Evolutionary conservation across 2,329 filamentous ascomycete species (phyloP).

Genomic region (Clarireedia hainanense): DNA sequence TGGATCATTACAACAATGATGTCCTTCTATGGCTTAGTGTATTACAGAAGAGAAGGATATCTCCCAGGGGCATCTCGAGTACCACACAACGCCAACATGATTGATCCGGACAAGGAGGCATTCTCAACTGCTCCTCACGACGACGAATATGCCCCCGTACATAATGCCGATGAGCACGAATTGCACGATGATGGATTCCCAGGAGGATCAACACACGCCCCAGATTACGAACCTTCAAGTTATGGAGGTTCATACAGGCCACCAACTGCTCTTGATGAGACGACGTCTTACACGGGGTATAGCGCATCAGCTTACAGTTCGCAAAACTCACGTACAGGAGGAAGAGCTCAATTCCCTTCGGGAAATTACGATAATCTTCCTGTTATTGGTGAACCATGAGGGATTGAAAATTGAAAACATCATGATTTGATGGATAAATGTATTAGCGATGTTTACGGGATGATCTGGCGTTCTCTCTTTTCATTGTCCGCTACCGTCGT

Average conservation of each 20-base stretch:
- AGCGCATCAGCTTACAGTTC: slow-evolving; percentile 30
- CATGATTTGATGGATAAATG: slow-evolving; percentile 2
- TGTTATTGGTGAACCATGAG: slow-evolving; percentile 6
- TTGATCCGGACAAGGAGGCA: slow-evolving; percentile 61
- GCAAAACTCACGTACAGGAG: slow-evolving; percentile 12
- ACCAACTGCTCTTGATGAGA: slow-evolving; percentile 22
- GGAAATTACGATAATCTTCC: slow-evolving; percentile 44
- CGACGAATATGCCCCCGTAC: slow-evolving; percentile 57
- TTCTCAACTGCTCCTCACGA: slow-evolving; percentile 61
- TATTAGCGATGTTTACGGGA: background rate
- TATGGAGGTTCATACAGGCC: slow-evolving; percentile 18
- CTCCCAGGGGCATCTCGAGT: slow-evolving; percentile 42
- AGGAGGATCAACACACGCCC: slow-evolving; percentile 2
- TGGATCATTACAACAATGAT: slow-evolving; percentile 46
- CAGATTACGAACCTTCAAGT: slow-evolving; percentile 11
- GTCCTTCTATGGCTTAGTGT: slow-evolving; percentile 52
- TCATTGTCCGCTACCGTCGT: background rate
- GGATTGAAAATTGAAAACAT: background rate
- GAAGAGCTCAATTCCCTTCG: slow-evolving; percentile 41
- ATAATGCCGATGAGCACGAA: slow-evolving; percentile 35
- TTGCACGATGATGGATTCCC: slow-evolving; percentile 16
- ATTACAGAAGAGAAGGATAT: slow-evolving; percentile 53
- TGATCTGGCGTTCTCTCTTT: background rate
- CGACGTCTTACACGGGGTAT: slow-evolving; percentile 37
- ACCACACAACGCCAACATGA: slow-evolving; percentile 35